Evolutionary conservation across 1,284 basidiomycete genomes (phyloP).

Genomic region (Vanrija sp.): DNA sequence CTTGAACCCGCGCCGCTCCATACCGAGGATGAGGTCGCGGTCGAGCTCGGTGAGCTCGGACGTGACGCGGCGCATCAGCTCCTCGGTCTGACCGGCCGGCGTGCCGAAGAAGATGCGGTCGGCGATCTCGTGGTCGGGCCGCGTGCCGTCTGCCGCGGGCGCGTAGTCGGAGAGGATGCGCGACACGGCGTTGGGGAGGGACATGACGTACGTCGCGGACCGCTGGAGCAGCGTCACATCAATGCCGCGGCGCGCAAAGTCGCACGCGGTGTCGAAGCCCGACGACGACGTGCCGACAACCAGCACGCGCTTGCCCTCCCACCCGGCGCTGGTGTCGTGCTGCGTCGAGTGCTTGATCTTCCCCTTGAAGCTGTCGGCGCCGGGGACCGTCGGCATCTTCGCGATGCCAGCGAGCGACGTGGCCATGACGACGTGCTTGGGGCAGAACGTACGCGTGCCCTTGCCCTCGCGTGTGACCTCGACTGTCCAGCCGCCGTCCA

Average conservation of each 20-base stretch:
- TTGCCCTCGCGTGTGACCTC: constrained; percentile 50
- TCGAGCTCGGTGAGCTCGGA: constrained; percentile 24
- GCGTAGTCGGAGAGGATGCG: constrained; percentile 45
- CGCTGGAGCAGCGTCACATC: constrained; percentile 63
- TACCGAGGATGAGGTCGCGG: constrained; percentile 54
- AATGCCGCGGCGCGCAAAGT: constrained; percentile 53
- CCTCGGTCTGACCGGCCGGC: constrained; percentile 26
- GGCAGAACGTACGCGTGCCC: constrained; percentile 53
- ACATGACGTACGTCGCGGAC: constrained; percentile 60
- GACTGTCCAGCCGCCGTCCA: constrained; percentile 55
- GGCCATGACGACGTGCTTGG: constrained; percentile 43
- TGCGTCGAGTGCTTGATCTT: constrained; percentile 57
- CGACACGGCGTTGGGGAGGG: constrained; percentile 49
- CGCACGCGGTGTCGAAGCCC: constrained; percentile 52
- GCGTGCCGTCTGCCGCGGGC: constrained; percentile 46
- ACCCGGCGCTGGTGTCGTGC: constrained; percentile 54
- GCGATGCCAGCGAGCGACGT: constrained; percentile 29
- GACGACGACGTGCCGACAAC: constrained; percentile 62
- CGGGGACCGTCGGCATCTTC: constrained; percentile 19
- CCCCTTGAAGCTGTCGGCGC: constrained; percentile 52
- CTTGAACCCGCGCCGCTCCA: constrained; percentile 55
- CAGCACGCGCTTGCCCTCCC: constrained; percentile 58
- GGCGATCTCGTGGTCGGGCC: constrained; percentile 52
- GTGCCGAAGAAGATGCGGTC: constrained; percentile 53
- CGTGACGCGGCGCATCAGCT: constrained; percentile 23